Base-by-base conservation (phyloP, 1,139 yeast species). In the Candida sp. region DNA sequence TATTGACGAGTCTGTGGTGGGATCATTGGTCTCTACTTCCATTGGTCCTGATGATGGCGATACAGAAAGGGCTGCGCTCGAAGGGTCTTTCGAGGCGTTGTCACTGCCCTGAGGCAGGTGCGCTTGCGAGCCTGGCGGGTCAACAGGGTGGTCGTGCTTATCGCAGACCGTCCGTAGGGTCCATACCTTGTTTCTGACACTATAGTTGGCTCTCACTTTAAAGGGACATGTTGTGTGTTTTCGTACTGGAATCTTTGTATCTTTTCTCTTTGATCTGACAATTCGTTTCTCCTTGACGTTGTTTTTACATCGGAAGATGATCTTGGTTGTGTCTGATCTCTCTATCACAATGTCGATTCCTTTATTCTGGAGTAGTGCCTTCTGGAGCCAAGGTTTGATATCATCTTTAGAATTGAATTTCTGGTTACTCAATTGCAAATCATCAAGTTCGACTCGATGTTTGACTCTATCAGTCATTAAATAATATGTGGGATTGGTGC, bases 331-430 rank as follows among this genome's bases (percentile, higher is more conserved):
- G 63, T 87, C 94, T 1, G 90, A 84, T 49, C 94, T 70, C 65
- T 86, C 92, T 52, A 86, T 86, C 5, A 85, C 92, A 17, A 87
- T 73, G 50, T 76, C 75, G 37, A 87, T 81, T 1, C 90, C 89
- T 50, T 77, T 74, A 7, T 76, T 70, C 23, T 72, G 69, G 44
- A 79, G 68, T 49, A 72, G 56, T 28, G 72, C 70, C 38, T 77
- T 69, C 59, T 77, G 86, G 43, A 87, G 65, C 92, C 92, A 87
- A 1, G 91, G 90, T 64, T 87, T 87, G 58, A 87, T 84, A 32
- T 80, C 83, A 37, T 58, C 60, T 47, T 60, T 67, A 27, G 55
- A 46, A 3, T 50, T 46, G 44, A 67, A 67, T 22, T 53, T 43
- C 38, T 60, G 56, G 8, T 23, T 41, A 34, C 59, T 63, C 12